These are phyloP conservation scores for Stellera chamaejasme DNA, from an alignment of 345 rosid genomes.

Conservation along the genomic window DNA sequence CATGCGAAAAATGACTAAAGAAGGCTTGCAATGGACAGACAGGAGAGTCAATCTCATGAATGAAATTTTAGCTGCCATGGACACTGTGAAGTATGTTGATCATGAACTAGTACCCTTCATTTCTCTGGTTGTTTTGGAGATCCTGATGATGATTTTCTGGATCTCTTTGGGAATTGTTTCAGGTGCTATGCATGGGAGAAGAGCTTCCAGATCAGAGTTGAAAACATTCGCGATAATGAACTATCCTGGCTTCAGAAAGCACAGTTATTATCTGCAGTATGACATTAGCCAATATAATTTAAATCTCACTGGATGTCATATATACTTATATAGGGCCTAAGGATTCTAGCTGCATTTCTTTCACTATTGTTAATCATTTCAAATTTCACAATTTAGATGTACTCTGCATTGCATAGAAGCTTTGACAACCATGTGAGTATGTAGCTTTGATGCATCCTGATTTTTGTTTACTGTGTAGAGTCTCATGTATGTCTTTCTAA, in stretches of 20 bases:
- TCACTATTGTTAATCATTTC: background rate
- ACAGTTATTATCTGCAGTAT: constrained; percentile 74
- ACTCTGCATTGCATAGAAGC: background rate
- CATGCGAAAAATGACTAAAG: constrained; percentile 83
- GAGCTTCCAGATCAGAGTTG: constrained; percentile 76
- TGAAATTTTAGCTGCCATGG: constrained; percentile 95
- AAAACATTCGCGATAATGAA: constrained; percentile 62
- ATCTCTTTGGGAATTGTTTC: constrained; percentile 14
- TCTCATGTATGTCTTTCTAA: too few species aligned
- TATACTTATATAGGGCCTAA: too few species aligned
- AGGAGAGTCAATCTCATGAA: constrained; percentile 85
- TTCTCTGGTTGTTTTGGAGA: constrained; percentile 7
- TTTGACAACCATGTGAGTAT: too few species aligned
- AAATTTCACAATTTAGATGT: background rate
- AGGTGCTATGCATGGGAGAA: constrained; percentile 98
- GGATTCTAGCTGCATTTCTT: too few species aligned
- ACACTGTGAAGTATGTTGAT: constrained; percentile 76
- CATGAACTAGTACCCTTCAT: constrained; percentile 1
- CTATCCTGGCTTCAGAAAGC: constrained; percentile 90
- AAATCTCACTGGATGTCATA: background rate
- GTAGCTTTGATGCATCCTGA: too few species aligned
- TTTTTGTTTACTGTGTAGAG: too few species aligned
- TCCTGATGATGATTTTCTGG: constrained; percentile 2
- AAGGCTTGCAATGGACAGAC: constrained; percentile 92
- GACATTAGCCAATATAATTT: constrained; percentile 9